Conservation (phyloP, 2,329 filamentous ascomycete species). For the Fusarium sp. region DNA sequence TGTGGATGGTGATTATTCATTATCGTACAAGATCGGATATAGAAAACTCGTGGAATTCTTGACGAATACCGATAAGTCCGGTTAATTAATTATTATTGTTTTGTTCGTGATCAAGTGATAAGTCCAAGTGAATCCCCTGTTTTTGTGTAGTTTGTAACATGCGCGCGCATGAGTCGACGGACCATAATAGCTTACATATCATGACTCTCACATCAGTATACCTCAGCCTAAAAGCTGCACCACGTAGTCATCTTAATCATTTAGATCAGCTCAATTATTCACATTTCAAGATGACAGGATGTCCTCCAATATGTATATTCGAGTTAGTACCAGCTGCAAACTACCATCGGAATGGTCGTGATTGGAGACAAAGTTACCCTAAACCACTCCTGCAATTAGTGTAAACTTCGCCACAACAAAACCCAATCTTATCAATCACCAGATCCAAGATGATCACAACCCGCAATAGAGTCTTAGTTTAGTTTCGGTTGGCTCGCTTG, state of each 20-base stretch:
- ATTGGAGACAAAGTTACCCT: neutral
- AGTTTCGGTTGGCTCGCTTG: slow-evolving; percentile 14
- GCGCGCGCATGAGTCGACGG: neutral
- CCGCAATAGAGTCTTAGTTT: neutral
- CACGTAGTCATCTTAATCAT: too few relatives aligned
- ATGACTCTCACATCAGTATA: too few relatives aligned
- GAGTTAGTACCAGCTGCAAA: neutral
- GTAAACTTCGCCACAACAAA: neutral
- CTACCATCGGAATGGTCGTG: too few relatives aligned
- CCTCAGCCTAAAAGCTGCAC: too few relatives aligned
- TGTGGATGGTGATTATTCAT: slow-evolving; percentile 1
- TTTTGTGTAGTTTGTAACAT: neutral
- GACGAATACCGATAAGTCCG: slow-evolving; percentile 17
- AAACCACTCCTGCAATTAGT: neutral
- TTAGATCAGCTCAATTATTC: accelerated
- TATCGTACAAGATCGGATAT: neutral
- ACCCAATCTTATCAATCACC: neutral
- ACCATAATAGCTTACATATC: neutral
- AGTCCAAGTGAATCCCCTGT: neutral
- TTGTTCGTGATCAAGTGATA: neutral
- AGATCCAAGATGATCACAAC: neutral
- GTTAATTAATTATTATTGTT: neutral
- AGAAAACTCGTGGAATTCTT: neutral
- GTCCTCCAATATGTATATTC: too few relatives aligned
- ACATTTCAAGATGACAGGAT: neutral